Conservation (phyloP, 257 asterid genomes). For the Leonotis leonurus region DNA sequence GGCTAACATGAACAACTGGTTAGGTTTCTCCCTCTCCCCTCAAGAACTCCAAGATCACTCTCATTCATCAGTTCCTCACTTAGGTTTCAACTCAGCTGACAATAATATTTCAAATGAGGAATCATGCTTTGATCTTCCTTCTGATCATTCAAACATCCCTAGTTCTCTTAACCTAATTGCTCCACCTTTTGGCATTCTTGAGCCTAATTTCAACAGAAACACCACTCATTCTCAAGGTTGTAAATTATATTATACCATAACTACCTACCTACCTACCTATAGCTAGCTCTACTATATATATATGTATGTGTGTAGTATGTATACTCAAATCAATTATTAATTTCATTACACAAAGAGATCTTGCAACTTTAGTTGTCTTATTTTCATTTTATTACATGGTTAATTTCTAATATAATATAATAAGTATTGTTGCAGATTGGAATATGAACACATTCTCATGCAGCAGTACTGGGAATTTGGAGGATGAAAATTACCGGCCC, state of each 20-base stretch:
- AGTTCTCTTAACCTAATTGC: constrained; percentile 20
- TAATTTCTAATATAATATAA: constrained; percentile 17
- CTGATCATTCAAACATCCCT: constrained; percentile 33
- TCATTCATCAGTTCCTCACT: not conserved
- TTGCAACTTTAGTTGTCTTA: not conserved
- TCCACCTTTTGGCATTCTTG: constrained; percentile 36
- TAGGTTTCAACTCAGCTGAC: constrained; percentile 3
- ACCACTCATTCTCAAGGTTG: constrained; percentile 40
- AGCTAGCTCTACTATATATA: too few relatives aligned
- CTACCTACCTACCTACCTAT: too few relatives aligned
- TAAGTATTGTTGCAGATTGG: not conserved
- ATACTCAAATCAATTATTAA: too few relatives aligned
- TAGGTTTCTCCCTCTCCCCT: constrained; percentile 57
- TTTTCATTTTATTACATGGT: not conserved
- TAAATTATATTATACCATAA: not conserved
- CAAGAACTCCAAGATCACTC: constrained; percentile 28
- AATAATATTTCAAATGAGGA: constrained; percentile 27
- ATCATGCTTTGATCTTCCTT: constrained; percentile 20
- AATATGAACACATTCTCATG: constrained; percentile 30
- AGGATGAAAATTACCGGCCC: constrained; percentile 32
- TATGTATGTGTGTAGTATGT: too few relatives aligned
- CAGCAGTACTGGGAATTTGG: constrained; percentile 23
- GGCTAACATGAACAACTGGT: constrained; percentile 56
- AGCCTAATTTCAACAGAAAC: constrained; percentile 37
- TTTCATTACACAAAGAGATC: too few relatives aligned